Evolutionary conservation across 1,139 yeast genomes (phyloP).

Genomic region (Taphrina populina): DNA sequence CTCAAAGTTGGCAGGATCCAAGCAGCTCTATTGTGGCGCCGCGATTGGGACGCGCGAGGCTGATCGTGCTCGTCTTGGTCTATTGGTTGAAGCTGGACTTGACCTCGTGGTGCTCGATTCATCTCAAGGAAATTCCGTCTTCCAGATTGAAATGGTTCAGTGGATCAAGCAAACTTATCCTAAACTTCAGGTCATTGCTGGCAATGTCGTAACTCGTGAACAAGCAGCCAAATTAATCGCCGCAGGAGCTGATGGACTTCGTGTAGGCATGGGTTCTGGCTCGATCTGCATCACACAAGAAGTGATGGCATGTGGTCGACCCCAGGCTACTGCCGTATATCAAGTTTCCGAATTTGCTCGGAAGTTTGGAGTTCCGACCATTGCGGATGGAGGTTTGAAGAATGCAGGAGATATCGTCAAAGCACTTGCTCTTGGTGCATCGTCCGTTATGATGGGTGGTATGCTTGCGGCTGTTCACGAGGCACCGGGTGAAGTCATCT

Average conservation of each 20-base stretch:
- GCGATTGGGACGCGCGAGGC: conserved; percentile 92
- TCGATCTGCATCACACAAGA: conserved; percentile 77
- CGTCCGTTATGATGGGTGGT: conserved; percentile 99
- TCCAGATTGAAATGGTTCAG: conserved; percentile 89
- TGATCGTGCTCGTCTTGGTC: conserved; percentile 77
- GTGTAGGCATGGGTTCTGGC: conserved; percentile 99
- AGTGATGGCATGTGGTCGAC: conserved; percentile 99
- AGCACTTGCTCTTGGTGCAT: conserved; percentile 95
- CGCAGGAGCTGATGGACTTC: conserved; percentile 97
- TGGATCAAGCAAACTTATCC: conserved; percentile 84
- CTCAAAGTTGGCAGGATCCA: conserved; percentile 85
- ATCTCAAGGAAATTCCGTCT: conserved; percentile 93
- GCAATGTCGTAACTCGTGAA: conserved; percentile 98
- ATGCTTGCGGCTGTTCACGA: conserved; percentile 97
- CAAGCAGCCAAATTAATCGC: conserved; percentile 94
- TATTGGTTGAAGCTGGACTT: conserved; percentile 92
- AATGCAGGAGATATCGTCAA: conserved; percentile 98
- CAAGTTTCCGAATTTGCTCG: conserved; percentile 83
- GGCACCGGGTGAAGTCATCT: conserved; percentile 97
- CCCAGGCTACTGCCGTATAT: conserved; percentile 97
- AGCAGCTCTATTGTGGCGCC: conserved; percentile 98
- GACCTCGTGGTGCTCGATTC: conserved; percentile 96
- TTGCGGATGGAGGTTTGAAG: conserved; percentile 99
- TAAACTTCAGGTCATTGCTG: conserved; percentile 85
- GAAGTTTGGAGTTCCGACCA: conserved; percentile 90